phyloP scores from a whole-genome alignment of 2,329 filamentous ascomycete genomes.

The Apiospora arundinis region DNA sequence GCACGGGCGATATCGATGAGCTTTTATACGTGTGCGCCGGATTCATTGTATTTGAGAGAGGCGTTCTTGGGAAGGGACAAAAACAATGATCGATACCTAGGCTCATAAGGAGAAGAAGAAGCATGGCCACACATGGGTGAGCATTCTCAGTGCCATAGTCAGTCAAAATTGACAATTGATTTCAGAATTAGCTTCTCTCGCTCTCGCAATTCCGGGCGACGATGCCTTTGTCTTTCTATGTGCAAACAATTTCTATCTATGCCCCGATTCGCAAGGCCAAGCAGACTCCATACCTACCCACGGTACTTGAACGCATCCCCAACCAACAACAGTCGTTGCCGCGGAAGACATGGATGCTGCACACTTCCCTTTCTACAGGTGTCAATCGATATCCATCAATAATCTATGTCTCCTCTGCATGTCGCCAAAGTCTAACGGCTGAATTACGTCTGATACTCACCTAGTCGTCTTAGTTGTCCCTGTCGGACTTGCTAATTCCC shows the following conservation, averaged over 20 bases:
- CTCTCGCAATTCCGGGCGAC: neutral
- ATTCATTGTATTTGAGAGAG: neutral
- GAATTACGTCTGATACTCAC: too few relatives aligned
- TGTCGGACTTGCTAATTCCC: too few relatives aligned
- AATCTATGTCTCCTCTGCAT: too few relatives aligned
- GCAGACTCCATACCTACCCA: neutral
- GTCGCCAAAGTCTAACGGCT: too few relatives aligned
- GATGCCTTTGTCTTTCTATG: neutral
- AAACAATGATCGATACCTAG: constrained; percentile 8
- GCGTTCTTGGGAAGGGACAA: neutral
- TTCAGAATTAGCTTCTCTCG: neutral
- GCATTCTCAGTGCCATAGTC: constrained; percentile 13
- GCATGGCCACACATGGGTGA: constrained; percentile 8
- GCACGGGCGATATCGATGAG: neutral
- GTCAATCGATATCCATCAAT: neutral
- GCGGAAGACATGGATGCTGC: neutral
- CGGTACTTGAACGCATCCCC: neutral
- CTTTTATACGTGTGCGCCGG: neutral
- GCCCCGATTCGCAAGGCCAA: neutral
- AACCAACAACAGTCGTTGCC: neutral
- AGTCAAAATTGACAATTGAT: constrained; percentile 10
- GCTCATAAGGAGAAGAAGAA: constrained; percentile 8
- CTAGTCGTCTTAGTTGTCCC: too few relatives aligned
- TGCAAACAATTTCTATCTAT: neutral
- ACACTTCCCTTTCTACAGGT: neutral